Conservation (phyloP, 768 basidiomycete species). For the Phanerochaete sordida region DNA sequence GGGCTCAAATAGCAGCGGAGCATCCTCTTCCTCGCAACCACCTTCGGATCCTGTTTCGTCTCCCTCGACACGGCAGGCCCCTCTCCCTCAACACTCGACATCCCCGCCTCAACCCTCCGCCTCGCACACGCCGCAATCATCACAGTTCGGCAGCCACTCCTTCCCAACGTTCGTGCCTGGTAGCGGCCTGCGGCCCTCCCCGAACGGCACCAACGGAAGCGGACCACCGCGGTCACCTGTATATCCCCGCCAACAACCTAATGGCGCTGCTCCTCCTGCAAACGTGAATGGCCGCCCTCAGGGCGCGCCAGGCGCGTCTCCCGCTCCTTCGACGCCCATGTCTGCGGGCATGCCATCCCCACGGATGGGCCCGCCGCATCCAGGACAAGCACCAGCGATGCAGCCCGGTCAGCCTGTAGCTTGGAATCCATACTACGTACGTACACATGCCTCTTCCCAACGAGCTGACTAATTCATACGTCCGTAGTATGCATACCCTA, state of each 20-base stretch:
- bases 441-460: conserved; percentile 24
- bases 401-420: conserved; percentile 37
- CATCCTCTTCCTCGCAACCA: conserved; percentile 19
- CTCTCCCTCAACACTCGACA: conserved; percentile 44
- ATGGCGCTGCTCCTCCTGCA: conserved; percentile 55
- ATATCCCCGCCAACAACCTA: conserved; percentile 58
- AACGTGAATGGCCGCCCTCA: conserved; percentile 41
- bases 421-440: conserved; percentile 59
- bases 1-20: conserved; percentile 30
- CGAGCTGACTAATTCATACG: conserved; percentile 2
- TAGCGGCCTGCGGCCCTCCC: conserved; percentile 39
- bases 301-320: conserved; percentile 43
- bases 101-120: conserved; percentile 23
- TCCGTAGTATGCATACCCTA: conserved; percentile 28
- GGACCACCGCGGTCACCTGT: conserved; percentile 59
- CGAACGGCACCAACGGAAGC: conserved; percentile 26
- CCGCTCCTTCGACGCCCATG: conserved; percentile 27
- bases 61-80: conserved; percentile 51
- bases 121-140: conserved; percentile 27
- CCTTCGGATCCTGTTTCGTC: conserved; percentile 49
- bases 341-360: conserved; percentile 63
- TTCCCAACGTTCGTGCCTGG: conserved; percentile 46
- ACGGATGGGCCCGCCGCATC: conserved; percentile 57
- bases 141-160: conserved; percentile 42
- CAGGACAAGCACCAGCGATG: conserved; percentile 49